Evolutionary conservation across 371 early-diverging fungal genomes (phyloP), one percentile per base, ranked within the genome.

Genomic region (Blakeslea trispora): DNA sequence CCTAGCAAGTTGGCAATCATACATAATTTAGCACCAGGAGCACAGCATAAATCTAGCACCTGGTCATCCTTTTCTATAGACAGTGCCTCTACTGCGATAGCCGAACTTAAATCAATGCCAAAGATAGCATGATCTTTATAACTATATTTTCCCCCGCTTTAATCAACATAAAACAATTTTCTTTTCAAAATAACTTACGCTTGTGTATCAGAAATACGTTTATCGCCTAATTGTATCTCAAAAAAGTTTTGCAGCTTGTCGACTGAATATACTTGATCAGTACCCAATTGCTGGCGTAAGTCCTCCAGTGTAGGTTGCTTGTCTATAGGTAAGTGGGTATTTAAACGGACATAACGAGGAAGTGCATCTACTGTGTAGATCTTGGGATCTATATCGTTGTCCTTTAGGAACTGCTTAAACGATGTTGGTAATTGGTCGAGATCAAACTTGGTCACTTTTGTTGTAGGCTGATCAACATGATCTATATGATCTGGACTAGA

Each of bases 101-200:
- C 94, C 0, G 92, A 93, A 57, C 91, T 89, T 8, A 94, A 72
- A 63, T 94, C 94, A 59, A 95, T 91, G 1, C 95, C 97, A 63
- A 88, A 88, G 6, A 95, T 71, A 39, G 66, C 55, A 31, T 81
- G 71, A 0, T 59, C 43, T 18, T 54, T 60, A 49, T 79, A 79
- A 2, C 79, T 70, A 50, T 19, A 46, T 17, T n/a, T n/a, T n/a
- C n/a, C n/a, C n/a, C n/a, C n/a, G n/a, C n/a, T n/a, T n/a, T n/a
- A n/a, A n/a, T n/a, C n/a, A n/a, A n/a, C n/a, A n/a, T n/a, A n/a
- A n/a, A n/a, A n/a, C n/a, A n/a, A n/a, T n/a, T n/a, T n/a, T n/a
- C n/a, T n/a, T n/a, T n/a, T n/a, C n/a, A n/a, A n/a, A n/a, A n/a
- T n/a, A 10, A 50, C 61, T 57, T 66, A 78, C 74, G 74, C 77